Conservation (phyloP, 352 stramenopile species). For the Pythium pectinolyticum region DNA sequence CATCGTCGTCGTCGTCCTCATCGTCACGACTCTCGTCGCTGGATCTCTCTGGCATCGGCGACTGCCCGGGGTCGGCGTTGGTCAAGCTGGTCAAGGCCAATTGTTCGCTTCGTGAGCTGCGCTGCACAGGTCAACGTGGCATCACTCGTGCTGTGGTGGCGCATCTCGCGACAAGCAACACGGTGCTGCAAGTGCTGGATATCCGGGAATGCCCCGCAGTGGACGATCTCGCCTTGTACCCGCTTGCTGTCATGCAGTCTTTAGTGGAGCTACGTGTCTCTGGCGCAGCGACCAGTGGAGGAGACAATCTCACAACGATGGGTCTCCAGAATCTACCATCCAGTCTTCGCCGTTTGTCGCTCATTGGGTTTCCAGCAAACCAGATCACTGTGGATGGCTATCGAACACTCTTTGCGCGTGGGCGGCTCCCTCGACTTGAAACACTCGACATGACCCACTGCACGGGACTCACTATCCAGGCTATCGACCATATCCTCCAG, state of each 20-base stretch:
- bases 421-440: conserved; percentile 37
- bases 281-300: conserved; percentile 1
- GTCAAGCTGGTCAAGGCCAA: conserved; percentile 44
- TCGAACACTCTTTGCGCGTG: conserved; percentile 26
- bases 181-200: conserved; percentile 50
- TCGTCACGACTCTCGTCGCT: conserved; percentile 27
- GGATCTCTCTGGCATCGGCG: conserved; percentile 37
- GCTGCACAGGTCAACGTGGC: conserved; percentile 36
- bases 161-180: conserved; percentile 58
- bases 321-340: conserved; percentile 50
- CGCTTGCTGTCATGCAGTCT: conserved; percentile 59
- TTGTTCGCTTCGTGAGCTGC: conserved; percentile 31
- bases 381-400: conserved; percentile 40
- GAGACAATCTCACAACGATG: conserved; percentile 34
- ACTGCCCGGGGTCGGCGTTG: conserved; percentile 28
- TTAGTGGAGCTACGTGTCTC: conserved; percentile 50
- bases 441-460: conserved; percentile 42
- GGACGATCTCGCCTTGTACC: conserved; percentile 65
- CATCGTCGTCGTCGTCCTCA: neutral
- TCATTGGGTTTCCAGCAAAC: conserved; percentile 30
- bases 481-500: conserved; percentile 32
- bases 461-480: conserved; percentile 28
- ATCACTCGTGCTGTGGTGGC: conserved; percentile 48
- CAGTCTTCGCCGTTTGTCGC: conserved; percentile 37
- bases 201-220: conserved; percentile 47